Percentiles rank a stretch among this genome's conserved stretches.
These are phyloP conservation scores for Suillus brevipes DNA, from an alignment of 768 basidiomycete genomes.

Conservation along the genomic window DNA sequence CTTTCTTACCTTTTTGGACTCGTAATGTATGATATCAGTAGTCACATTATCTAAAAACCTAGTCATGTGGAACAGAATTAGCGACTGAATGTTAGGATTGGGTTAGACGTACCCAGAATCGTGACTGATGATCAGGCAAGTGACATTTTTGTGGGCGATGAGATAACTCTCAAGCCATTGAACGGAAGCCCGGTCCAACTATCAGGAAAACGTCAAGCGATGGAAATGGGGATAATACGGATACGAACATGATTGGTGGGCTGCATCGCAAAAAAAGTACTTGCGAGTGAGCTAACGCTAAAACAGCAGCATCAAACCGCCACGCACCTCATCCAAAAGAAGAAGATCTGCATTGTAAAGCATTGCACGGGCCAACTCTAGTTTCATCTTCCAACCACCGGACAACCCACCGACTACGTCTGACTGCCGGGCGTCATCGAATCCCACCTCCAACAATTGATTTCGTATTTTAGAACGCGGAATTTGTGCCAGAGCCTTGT, in stretches of 20 bases:
- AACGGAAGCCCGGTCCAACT: constrained; percentile 85
- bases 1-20: constrained; percentile 74
- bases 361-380: constrained; percentile 95
- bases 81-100: constrained; percentile 5
- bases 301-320: constrained; percentile 5
- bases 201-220: constrained; percentile 19
- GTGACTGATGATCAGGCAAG: constrained; percentile 93
- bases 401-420: constrained; percentile 88
- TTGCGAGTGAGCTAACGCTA: constrained; percentile 7
- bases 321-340: constrained; percentile 75
- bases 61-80: constrained; percentile 13
- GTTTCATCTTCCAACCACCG: constrained; percentile 99
- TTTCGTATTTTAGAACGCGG: constrained; percentile 71
- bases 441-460: constrained; percentile 86
- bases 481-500: constrained; percentile 63
- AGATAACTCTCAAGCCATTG: constrained; percentile 92
- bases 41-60: constrained; percentile 95
- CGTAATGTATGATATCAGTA: constrained; percentile 97
- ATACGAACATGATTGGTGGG: constrained; percentile 86
- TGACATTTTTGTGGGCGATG: constrained; percentile 75
- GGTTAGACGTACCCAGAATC: constrained; percentile 72
- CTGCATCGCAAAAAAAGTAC: constrained; percentile 40
- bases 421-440: constrained; percentile 81
- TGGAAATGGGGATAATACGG: constrained; percentile 17
- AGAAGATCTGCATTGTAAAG: constrained; percentile 89